A percentile compares a stretch with the other conserved stretches of the same genome.
phyloP scores from a whole-genome alignment of 1,139 yeast species.

The Hemisphaericaspora xylofermentans region DNA sequence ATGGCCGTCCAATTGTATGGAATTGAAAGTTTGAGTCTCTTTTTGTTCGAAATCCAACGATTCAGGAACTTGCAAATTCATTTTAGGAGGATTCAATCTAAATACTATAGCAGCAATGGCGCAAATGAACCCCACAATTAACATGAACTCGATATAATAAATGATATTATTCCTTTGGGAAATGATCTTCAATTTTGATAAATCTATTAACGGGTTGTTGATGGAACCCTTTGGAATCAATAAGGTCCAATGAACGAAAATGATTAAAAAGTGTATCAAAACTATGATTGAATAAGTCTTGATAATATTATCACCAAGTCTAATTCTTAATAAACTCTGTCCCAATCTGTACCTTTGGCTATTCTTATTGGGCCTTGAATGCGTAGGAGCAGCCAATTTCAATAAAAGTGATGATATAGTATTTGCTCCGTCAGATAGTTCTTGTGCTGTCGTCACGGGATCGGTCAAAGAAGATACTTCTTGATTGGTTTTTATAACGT shows the following conservation, averaged over 20 bases:
- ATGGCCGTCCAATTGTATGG: slow-evolving; percentile 42
- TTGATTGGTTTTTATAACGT: slow-evolving; percentile 24
- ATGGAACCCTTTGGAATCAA: slow-evolving; percentile 25
- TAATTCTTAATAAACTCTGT: slow-evolving; percentile 34
- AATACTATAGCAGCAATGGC: slow-evolving; percentile 30
- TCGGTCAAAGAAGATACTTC: neutral
- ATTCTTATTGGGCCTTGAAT: slow-evolving; percentile 20
- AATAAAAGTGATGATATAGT: slow-evolving; percentile 27
- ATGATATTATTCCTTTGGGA: slow-evolving; percentile 23
- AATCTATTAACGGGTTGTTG: slow-evolving; percentile 19
- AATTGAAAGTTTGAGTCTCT: slow-evolving; percentile 23
- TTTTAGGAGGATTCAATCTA: slow-evolving; percentile 15
- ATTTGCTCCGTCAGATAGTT: slow-evolving; percentile 23
- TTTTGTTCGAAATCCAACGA: slow-evolving; percentile 2
- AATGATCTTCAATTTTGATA: slow-evolving; percentile 18
- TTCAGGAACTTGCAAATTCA: neutral
- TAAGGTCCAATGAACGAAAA: slow-evolving; percentile 27
- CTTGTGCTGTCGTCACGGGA: neutral
- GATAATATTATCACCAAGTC: slow-evolving; percentile 26
- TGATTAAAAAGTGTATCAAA: slow-evolving; percentile 6
- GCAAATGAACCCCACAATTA: slow-evolving; percentile 27
- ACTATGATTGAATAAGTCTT: slow-evolving; percentile 3
- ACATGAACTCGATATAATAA: slow-evolving; percentile 33
- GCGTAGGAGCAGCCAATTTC: slow-evolving; percentile 16
- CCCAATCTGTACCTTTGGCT: slow-evolving; percentile 33